Percentiles rank a stretch among this genome's conserved stretches.
These are phyloP conservation scores for Taxillus chinensis DNA, from an alignment of 164 flowering plant genomes.

Conservation along the genomic window DNA sequence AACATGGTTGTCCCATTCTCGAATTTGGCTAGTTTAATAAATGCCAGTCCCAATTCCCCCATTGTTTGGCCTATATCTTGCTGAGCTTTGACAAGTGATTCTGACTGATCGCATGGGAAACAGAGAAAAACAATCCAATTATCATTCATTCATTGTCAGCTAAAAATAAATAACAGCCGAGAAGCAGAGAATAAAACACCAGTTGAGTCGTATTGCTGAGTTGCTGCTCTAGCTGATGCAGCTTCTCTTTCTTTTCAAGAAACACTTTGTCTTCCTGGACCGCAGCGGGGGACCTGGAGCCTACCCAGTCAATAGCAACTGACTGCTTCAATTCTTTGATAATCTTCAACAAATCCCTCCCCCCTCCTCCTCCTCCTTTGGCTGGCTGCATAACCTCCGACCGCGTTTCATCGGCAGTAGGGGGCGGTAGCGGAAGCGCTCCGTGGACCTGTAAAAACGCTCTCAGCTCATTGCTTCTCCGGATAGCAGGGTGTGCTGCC, in stretches of 20 bases:
- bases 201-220: conserved; percentile 70
- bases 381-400: conserved; percentile 78
- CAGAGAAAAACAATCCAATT: not conserved
- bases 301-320: conserved; percentile 81
- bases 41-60: conserved; percentile 85
- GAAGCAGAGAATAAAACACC: conserved; percentile 24
- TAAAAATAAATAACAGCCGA: not conserved
- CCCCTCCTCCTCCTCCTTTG: conserved; percentile 42
- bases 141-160: not conserved
- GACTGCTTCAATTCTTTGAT: conserved; percentile 90
- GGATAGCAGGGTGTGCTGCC: conserved; percentile 70
- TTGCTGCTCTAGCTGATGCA: conserved; percentile 70
- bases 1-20: conserved; percentile 68
- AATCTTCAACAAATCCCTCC: conserved; percentile 70
- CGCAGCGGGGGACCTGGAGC: conserved; percentile 50
- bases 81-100: conserved; percentile 84
- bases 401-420: conserved; percentile 68
- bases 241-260: conserved; percentile 70
- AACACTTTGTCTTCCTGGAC: conserved; percentile 92
- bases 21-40: conserved; percentile 76
- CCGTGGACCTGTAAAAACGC: conserved; percentile 76
- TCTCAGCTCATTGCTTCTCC: conserved; percentile 74
- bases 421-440: conserved; percentile 56
- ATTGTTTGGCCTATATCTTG: conserved; percentile 93
- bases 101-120: conserved; percentile 52